A percentile compares a stretch with the other conserved stretches of the same genome.
Evolutionary conservation across 257 asterid genomes (phyloP).

Genomic region (Leptodermis oblonga): DNA sequence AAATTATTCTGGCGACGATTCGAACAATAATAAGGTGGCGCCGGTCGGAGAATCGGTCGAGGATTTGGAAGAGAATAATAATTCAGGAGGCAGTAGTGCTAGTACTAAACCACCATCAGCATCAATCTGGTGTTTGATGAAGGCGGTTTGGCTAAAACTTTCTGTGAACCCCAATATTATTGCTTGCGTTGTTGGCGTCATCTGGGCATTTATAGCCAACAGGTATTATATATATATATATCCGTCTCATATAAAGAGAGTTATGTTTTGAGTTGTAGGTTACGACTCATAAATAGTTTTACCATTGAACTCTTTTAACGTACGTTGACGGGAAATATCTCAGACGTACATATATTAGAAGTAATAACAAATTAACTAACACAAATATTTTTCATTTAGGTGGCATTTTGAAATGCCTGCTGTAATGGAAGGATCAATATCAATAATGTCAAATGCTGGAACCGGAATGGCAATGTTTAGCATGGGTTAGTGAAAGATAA

Average conservation of each 20-base stretch:
- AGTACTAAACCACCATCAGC: conserved; percentile 4
- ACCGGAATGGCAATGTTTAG: conserved; percentile 39
- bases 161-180: conserved; percentile 34
- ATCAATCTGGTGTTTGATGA: conserved; percentile 26
- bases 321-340: no score
- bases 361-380: no score
- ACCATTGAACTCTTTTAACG: no score
- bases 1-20: background rate
- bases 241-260: no score
- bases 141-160: conserved; percentile 25
- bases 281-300: no score
- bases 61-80: conserved; percentile 27
- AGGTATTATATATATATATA: no score
- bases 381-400: conserved; percentile 14
- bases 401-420: conserved; percentile 37
- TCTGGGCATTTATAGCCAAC: conserved; percentile 33
- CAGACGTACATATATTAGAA: no score
- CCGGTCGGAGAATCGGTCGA: background rate
- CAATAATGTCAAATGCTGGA: conserved; percentile 37
- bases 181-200: conserved; percentile 34
- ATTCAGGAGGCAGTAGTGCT: background rate
- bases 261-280: no score
- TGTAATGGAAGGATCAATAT: conserved; percentile 32
- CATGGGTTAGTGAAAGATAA: conserved; percentile 25
- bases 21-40: background rate